Evolutionary conservation across 805 yeast species (phyloP), one percentile per base, ranked within the genome.

Genomic region (Starmerella cellae): DNA sequence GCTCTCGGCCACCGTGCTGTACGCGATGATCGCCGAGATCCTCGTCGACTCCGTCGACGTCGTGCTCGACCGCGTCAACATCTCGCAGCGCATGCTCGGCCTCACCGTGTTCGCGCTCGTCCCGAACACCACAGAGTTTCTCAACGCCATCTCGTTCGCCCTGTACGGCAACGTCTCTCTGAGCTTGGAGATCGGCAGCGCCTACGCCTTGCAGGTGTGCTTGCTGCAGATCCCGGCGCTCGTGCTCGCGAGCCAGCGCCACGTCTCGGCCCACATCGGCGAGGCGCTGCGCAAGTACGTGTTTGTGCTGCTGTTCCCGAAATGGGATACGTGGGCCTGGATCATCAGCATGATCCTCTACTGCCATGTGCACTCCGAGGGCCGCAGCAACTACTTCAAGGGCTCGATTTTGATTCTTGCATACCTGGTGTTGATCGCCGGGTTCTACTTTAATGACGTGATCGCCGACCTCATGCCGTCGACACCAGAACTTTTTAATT

Each of bases 181-280:
- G 36, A 82, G 95, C 2, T 82, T 91, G 94, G 98, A 91, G 59
- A 91, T 91, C 60, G 98, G 98, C 46, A 78, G 94, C 48, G 98
- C 98, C 0, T 91, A 91, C 59, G 98, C 95, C 0, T 68, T 91
- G 45, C 98, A 91, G 60, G 98, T 91, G 14, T 88, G 95, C 53
- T 66, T 91, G 45, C 69, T 91, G 50, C 98, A 91, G 59, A 82
- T 91, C 37, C 98, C 98, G 1, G 77, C 91, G 2, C 70, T 91
- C 57, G 94, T 85, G 10, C 57, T 88, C 11, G 84, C 73, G 57
- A 79, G 95, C 2, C 70, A 80, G 44, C 62, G 52, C 53, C 45
- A 52, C 37, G 40, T 52, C 17, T 18, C 45, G 5, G 21, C 44
- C 5, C 45, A 41, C 16, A 32, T 43, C 10, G 39, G 38, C 27